Conservation (phyloP, 1,284 basidiomycete species). For the Cryptococcus depauperatus region DNA sequence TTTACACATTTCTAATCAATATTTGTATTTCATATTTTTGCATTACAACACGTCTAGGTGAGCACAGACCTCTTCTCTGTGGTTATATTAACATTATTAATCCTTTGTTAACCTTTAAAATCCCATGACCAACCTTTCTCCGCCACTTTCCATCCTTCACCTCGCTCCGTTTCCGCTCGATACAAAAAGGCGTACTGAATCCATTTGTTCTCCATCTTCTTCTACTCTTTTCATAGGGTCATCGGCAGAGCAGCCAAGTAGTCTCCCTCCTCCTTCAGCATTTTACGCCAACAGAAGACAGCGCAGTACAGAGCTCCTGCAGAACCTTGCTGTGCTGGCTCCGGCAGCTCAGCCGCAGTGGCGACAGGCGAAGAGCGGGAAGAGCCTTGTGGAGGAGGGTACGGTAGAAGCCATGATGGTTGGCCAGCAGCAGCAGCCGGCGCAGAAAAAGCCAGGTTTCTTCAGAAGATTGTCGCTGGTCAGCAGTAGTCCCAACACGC, state of each 20-base stretch:
- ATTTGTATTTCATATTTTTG: too few species aligned
- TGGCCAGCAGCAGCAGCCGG: constrained; percentile 1
- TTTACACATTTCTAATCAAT: not conserved
- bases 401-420: not conserved
- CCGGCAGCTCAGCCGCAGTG: too few species aligned
- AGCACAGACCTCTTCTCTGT: too few species aligned
- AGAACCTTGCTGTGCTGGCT: not conserved
- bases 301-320: not conserved
- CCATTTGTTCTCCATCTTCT: not conserved
- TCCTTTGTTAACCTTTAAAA: too few species aligned
- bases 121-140: not conserved
- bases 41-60: too few species aligned
- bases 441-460: constrained; percentile 19
- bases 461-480: constrained; percentile 21
- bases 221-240: not conserved
- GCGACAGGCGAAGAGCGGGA: too few species aligned
- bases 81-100: too few species aligned
- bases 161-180: constrained; percentile 1
- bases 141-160: not conserved
- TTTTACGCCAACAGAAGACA: not conserved
- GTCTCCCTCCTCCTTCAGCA: not conserved
- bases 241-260: not conserved
- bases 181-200: not conserved
- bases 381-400: too few species aligned
- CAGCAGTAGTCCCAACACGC: not conserved